Evolutionary conservation across 768 basidiomycete species (phyloP).

Genomic region (Cyathus striatus): DNA sequence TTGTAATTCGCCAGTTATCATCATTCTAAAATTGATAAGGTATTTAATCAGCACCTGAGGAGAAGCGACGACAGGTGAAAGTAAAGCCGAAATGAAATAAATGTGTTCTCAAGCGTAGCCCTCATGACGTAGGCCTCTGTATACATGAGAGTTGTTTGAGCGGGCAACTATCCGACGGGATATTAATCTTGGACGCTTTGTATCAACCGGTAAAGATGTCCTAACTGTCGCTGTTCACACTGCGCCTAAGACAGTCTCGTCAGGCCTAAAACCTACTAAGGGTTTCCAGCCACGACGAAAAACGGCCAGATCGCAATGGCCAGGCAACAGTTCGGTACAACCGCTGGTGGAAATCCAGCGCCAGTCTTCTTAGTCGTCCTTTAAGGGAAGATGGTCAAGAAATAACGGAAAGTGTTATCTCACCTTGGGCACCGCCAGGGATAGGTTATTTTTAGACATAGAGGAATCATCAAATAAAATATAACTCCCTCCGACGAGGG

Average conservation of each 20-base stretch:
- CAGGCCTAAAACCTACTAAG: constrained; percentile 48
- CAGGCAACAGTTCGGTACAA: constrained; percentile 23
- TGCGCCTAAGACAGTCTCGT: constrained; percentile 12
- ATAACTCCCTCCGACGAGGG: constrained; percentile 88
- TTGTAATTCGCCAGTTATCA: constrained; percentile 60
- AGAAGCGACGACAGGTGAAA: constrained; percentile 6
- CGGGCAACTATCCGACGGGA: constrained; percentile 33
- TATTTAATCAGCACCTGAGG: constrained; percentile 10
- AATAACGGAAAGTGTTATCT: constrained; percentile 24
- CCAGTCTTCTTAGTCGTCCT: constrained; percentile 93
- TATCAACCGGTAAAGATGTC: constrained; percentile 75
- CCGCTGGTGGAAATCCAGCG: constrained; percentile 64
- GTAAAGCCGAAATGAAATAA: constrained; percentile 11
- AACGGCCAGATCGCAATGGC: constrained; percentile 8
- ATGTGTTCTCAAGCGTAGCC: constrained; percentile 92
- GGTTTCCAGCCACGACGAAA: constrained; percentile 38
- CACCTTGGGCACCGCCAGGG: constrained; percentile 47
- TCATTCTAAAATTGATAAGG: constrained; percentile 32
- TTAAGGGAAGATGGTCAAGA: constrained; percentile 5
- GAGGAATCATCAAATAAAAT: constrained; percentile 67
- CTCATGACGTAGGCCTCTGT: constrained; percentile 64
- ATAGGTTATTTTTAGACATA: constrained; percentile 49
- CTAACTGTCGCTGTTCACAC: constrained; percentile 21
- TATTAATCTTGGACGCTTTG: constrained; percentile 82
- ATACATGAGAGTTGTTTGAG: constrained; percentile 84